These are phyloP conservation scores for Aspergillus fumigatus DNA, from an alignment of 2,329 filamentous ascomycete genomes.

Conservation along the genomic window DNA sequence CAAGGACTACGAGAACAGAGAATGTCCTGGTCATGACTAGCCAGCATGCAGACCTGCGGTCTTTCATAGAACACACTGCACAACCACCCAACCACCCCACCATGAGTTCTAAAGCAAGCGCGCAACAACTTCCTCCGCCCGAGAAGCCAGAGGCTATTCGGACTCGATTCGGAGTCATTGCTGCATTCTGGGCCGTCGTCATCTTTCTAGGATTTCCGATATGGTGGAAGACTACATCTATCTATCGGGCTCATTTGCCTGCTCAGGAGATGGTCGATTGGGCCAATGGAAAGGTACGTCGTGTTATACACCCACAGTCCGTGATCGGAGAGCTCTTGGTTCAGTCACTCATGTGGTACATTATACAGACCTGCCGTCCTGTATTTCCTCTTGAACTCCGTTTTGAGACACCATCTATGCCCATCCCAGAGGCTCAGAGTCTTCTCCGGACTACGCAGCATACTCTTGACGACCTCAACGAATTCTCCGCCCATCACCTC, in stretches of 20 bases:
- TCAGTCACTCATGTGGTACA: conserved; percentile 4
- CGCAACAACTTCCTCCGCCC: conserved; percentile 59
- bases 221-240: conserved; percentile 94
- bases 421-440: conserved; percentile 63
- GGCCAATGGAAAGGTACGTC: conserved; percentile 78
- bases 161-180: conserved; percentile 68
- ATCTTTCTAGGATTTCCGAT: conserved; percentile 79
- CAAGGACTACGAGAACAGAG: conserved; percentile 14
- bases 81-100: conserved; percentile 7
- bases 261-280: conserved; percentile 82
- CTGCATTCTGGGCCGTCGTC: conserved; percentile 88
- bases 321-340: background rate
- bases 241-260: conserved; percentile 81
- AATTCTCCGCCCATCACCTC: conserved; percentile 79
- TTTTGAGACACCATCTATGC: conserved; percentile 64
- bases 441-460: conserved; percentile 79
- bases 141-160: conserved; percentile 67
- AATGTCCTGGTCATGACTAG: conserved; percentile 33
- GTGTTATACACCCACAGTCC: background rate
- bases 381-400: conserved; percentile 83
- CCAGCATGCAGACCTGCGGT: conserved; percentile 30
- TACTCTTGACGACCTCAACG: conserved; percentile 78
- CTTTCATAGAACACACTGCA: conserved; percentile 19
- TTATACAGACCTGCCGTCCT: conserved; percentile 70
- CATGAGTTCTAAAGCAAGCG: conserved; percentile 19